phyloP scores from a whole-genome alignment of 139 green algal genomes.

The Edaphochlamys debaryana region DNA sequence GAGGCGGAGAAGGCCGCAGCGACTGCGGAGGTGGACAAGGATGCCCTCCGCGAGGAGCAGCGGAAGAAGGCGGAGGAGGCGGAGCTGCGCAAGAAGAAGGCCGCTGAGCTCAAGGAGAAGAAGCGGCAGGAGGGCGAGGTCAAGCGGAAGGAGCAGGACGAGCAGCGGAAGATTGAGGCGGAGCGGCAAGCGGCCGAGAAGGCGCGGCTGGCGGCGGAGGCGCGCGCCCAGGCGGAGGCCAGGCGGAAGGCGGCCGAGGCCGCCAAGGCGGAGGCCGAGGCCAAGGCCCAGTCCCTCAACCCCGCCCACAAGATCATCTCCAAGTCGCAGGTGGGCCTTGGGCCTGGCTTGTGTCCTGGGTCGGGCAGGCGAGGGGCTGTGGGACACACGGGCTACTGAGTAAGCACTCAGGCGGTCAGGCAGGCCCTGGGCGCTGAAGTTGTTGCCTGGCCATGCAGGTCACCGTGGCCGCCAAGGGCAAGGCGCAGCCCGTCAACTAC shows the following conservation, averaged over 20 bases:
- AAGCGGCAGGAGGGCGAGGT: constrained; percentile 9
- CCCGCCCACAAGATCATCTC: constrained; percentile 33
- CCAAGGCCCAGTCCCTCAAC: constrained; percentile 16
- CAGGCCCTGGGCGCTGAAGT: too few species aligned
- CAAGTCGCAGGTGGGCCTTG: constrained; percentile 24
- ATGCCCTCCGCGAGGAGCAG: constrained; percentile 41
- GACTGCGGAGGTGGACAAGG: constrained; percentile 26
- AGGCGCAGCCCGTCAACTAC: constrained; percentile 6
- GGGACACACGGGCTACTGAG: too few species aligned
- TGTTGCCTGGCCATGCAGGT: too few species aligned
- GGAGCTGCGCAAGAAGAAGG: constrained; percentile 30
- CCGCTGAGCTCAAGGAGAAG: constrained; percentile 34
- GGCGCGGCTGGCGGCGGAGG: neutral
- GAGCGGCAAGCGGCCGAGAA: neutral
- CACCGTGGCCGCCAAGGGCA: constrained; percentile 14
- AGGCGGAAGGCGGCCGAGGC: constrained; percentile 2
- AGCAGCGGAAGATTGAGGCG: neutral
- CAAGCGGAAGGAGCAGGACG: constrained; percentile 17
- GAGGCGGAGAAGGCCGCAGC: constrained; percentile 5
- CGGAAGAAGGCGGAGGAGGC: constrained; percentile 21
- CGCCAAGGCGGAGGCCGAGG: neutral
- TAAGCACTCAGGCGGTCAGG: too few species aligned
- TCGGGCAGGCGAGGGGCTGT: too few species aligned
- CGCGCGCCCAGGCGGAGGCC: constrained; percentile 6
- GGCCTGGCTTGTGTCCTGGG: too few species aligned